Percentiles rank a stretch among this genome's conserved stretches.
Conservation (phyloP, 345 rosid species). For the Cardiospermum halicacabum region DNA sequence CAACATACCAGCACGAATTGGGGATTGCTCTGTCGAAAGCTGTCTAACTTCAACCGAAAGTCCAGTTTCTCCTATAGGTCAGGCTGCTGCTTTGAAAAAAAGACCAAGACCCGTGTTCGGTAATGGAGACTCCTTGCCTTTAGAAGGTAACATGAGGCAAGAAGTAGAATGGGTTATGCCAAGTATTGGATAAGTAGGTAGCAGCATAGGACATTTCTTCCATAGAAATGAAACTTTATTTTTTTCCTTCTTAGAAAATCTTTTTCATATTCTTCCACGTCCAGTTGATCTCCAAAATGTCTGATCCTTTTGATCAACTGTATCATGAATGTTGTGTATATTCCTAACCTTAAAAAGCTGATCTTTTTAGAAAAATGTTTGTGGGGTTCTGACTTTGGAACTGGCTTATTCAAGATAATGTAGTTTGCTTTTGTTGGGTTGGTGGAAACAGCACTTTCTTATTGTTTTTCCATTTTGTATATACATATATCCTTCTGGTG, state of each 20-base stretch:
- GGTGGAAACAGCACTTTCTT: not conserved
- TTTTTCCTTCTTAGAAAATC: not conserved
- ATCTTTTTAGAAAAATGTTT: conserved; percentile 11
- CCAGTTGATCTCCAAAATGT: conserved; percentile 17
- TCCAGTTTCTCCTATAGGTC: conserved; percentile 49
- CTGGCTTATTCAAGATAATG: conserved; percentile 4
- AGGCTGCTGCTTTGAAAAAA: conserved; percentile 53
- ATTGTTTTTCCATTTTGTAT: no score
- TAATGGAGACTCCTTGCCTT: conserved; percentile 39
- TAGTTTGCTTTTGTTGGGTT: not conserved
- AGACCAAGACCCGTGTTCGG: conserved; percentile 47
- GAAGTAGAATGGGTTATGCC: conserved; percentile 74
- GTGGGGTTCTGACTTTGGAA: conserved; percentile 13
- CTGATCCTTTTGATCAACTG: conserved; percentile 1
- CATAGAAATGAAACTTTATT: conserved; percentile 18
- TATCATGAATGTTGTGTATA: conserved; percentile 21
- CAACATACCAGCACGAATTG: conserved; percentile 33
- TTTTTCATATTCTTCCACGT: conserved; percentile 10
- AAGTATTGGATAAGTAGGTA: conserved; percentile 38
- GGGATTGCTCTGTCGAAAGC: conserved; percentile 72
- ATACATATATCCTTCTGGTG: no score
- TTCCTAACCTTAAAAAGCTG: conserved; percentile 17
- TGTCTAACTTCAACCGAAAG: conserved; percentile 63
- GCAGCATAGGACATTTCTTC: conserved; percentile 17
- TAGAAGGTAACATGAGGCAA: conserved; percentile 49